Conservation (phyloP, 352 stramenopile species). For the Pythium coloratum region DNA sequence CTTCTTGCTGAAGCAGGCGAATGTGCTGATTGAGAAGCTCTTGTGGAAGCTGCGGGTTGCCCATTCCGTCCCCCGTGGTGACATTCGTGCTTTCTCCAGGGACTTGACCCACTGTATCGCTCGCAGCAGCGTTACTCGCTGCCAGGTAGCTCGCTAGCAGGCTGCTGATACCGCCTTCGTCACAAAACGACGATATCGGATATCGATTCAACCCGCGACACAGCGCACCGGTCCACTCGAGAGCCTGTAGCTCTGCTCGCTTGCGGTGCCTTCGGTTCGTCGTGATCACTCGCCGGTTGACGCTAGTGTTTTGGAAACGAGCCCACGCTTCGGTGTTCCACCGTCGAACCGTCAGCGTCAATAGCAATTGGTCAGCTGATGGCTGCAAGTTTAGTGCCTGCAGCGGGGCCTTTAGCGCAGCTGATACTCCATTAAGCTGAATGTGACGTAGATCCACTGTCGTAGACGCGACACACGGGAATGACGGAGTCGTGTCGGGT, state of each 20-base stretch:
- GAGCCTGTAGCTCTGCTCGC: slow-evolving; percentile 28
- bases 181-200: slow-evolving; percentile 70
- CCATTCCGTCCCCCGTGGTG: background rate
- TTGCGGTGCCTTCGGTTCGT: slow-evolving; percentile 53
- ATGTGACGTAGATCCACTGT: background rate
- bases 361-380: slow-evolving; percentile 6
- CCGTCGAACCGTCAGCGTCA: slow-evolving; percentile 37
- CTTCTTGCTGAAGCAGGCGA: slow-evolving; percentile 46
- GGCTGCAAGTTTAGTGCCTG: background rate
- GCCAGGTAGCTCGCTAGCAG: slow-evolving; percentile 38
- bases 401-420: background rate
- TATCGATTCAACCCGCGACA: slow-evolving; percentile 71
- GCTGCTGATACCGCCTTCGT: slow-evolving; percentile 63
- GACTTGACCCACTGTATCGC: background rate
- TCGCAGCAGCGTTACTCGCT: background rate
- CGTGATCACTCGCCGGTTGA: slow-evolving; percentile 55
- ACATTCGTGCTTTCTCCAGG: background rate
- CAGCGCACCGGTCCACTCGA: slow-evolving; percentile 66
- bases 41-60: slow-evolving; percentile 1
- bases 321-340: slow-evolving; percentile 53
- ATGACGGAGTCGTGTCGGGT: background rate
- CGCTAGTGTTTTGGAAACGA: slow-evolving; percentile 34
- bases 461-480: background rate
- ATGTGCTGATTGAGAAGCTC: slow-evolving; percentile 45
- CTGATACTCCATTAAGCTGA: background rate